Evolutionary conservation across 2,329 filamentous ascomycete species (phyloP), one percentile per base, ranked within the genome.

Genomic region (Xylaria sp.): DNA sequence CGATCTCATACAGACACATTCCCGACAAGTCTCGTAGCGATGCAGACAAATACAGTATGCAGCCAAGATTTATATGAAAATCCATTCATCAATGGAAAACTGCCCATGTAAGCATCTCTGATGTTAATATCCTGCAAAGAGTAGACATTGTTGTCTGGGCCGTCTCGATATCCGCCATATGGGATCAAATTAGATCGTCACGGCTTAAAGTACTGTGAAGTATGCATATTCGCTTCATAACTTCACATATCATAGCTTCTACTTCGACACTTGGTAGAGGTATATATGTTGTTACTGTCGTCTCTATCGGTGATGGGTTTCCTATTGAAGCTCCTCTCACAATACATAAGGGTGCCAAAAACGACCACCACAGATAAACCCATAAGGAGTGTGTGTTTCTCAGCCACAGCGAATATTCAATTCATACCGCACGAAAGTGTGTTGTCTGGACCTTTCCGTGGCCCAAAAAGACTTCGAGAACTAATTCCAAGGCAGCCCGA

Each of bases 401-500:
- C 23, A 46, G 18, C 5, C 41, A 8, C 15, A 44, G 5, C n/a
- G 3, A 39, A 18, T 46, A 46, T 18, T 12, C 48, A 13, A 57
- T 28, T n/a, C 25, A 39, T 18, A 34, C 12, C 9, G n/a, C 8
- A 46, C 1, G 3, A 41, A 59, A 9, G 6, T 54, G 51, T 3
- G 10, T 8, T n/a, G 2, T 31, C 9, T 34, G 8, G 37, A 60
- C 48, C 12, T 23, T 23, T 50, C 8, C 15, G 5, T 8, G 15
- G 25, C 13, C 6, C 8, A 37, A 15, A 12, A 12, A 15, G n/a
- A 39, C 23, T 15, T 34, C 12, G 20, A 28, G 13, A 44, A n/a
- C 59, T 46, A 76, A 31, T 72, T 67, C 50, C 37, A 58, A 12
- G 73, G 69, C 46, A 73, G 34, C 1, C 71, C 71, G 28, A 78